These are phyloP conservation scores for Botrytis galanthina DNA, from an alignment of 2,329 filamentous ascomycete genomes.

Conservation along the genomic window DNA sequence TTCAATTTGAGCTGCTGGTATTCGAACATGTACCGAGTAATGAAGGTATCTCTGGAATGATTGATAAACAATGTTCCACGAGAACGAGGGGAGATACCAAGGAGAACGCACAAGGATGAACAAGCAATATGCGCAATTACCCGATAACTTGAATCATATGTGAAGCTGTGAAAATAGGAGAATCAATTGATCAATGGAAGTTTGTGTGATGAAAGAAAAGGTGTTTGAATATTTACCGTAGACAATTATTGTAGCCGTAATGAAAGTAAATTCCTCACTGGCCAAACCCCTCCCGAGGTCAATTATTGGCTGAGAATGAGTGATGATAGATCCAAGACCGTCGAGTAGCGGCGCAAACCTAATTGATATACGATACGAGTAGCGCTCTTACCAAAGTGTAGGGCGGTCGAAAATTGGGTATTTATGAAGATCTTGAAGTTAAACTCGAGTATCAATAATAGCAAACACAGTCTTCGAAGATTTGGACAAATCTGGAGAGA, in stretches of 20 bases:
- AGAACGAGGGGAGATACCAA: not conserved
- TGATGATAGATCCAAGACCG: not conserved
- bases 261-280: conserved; percentile 11
- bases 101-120: not conserved
- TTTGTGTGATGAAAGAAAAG: not conserved
- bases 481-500: not conserved
- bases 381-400: not conserved
- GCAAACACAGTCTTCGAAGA: not conserved
- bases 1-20: not conserved
- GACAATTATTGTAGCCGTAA: not conserved
- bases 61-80: not conserved
- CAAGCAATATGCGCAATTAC: not conserved
- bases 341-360: not conserved
- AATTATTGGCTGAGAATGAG: conserved; percentile 9
- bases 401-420: not conserved
- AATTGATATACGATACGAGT: not conserved
- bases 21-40: not conserved
- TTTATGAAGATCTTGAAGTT: not conserved
- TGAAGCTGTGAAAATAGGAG: conserved; percentile 7
- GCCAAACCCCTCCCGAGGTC: conserved; percentile 3
- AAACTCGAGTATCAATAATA: not conserved
- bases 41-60: not conserved
- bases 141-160: not conserved
- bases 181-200: not conserved
- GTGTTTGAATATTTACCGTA: not conserved